Evolutionary conservation across 495 filamentous ascomycete genomes (phyloP), one percentile per base, ranked within the genome.

Genomic region (Halenospora varia): DNA sequence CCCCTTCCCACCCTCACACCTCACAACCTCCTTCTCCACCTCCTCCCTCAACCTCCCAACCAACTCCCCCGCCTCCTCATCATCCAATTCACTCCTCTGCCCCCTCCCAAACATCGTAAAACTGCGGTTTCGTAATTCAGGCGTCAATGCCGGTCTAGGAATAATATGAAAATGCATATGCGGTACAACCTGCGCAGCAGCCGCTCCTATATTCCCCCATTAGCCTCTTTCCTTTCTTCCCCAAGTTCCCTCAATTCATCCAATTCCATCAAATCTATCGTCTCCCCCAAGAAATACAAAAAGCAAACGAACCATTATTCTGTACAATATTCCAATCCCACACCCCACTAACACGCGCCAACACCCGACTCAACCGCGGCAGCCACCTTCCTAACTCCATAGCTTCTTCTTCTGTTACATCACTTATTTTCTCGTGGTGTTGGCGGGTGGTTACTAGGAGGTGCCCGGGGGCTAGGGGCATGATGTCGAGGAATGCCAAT

Each of bases 141-240:
- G 79, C 25, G 64, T 66, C 17, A 67, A 56, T 11, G 65, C 65
- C 13, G 82, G 82, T 23, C 92, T 72, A 2, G 92, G 92, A 45
- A 97, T 93, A 23, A 97, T 79, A 62, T 97, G 93, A 71, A 92
- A 96, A 69, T 97, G 92, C 4, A 93, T 86, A 71, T 96, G 92
- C 19, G 85, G 84, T 1, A 97, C 90, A 20, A 92, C 89, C 72
- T 97, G 93, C 6, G 91, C 92, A 10, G 93, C 93, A 22, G 88
- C 77, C 0, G 81, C 82, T 2, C 92, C 84, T 87, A 55, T 44
- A n/a, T n/a, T n/a, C n/a, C n/a, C n/a, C n/a, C n/a, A 50, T 20
- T 19, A 39, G 2, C 8, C 8, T 25, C 54, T 54, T 39, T 29
- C 45, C 15, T 23, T 48, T 15, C 15, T 15, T 8, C 35, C n/a